Percentiles rank a stretch among this genome's conserved stretches.
Evolutionary conservation across 2,329 filamentous ascomycete species (phyloP).

Genomic region (Claviceps quebecensis): DNA sequence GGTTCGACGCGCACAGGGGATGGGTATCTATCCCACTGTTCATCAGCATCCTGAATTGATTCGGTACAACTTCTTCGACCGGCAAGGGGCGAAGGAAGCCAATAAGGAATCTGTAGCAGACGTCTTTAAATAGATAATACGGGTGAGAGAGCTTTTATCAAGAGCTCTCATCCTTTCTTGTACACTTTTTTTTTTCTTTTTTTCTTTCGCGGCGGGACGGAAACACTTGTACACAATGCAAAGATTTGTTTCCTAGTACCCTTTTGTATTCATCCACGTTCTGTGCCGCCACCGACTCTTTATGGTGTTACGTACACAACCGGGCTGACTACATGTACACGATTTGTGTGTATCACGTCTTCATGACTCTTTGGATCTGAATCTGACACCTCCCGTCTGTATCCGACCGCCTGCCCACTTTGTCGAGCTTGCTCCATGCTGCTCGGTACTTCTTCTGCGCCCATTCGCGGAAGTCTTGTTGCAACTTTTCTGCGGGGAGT

Average conservation of each 20-base stretch:
- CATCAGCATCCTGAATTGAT: conserved; percentile 79
- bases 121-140: too few relatives aligned
- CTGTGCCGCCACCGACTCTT: conserved; percentile 2
- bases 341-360: conserved; percentile 23
- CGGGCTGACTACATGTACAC: background rate
- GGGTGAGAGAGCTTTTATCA: too few relatives aligned
- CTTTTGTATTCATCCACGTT: background rate
- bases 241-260: background rate
- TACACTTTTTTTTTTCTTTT: too few relatives aligned
- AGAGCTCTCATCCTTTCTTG: too few relatives aligned
- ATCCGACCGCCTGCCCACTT: conserved; percentile 32
- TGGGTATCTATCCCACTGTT: conserved; percentile 84
- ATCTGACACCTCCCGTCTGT: conserved; percentile 33
- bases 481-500: conserved; percentile 48
- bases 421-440: conserved; percentile 53
- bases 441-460: conserved; percentile 52
- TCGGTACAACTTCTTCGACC: conserved; percentile 23
- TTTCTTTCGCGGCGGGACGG: too few relatives aligned
- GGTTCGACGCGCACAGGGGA: conserved; percentile 71
- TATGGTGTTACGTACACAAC: conserved; percentile 14
- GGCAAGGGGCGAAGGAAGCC: too few relatives aligned
- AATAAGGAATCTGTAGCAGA: too few relatives aligned
- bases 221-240: too few relatives aligned
- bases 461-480: conserved; percentile 62
- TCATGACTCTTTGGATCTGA: conserved; percentile 33